Base-by-base conservation (phyloP, 176 grass and related monocot species). In the Elymus sibiricus region DNA sequence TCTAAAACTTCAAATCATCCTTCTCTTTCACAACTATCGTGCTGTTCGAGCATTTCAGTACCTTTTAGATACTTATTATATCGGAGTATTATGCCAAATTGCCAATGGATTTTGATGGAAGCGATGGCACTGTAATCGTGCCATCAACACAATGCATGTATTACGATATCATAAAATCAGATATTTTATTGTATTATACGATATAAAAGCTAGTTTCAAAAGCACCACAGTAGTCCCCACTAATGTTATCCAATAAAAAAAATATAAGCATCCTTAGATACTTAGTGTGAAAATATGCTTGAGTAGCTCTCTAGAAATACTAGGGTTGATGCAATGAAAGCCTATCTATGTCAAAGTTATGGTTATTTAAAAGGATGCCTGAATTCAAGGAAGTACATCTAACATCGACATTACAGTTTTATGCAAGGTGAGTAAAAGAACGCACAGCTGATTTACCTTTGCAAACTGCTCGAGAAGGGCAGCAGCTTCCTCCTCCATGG, bases 401-500 rank as follows among this genome's bases (percentile, higher is more conserved):
- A 12, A 35, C 42, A 24, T 49, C 8, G 22, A 59, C 5, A 56
- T 9, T 65, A 40, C 2, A 46, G 65, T 72, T 65, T 74, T 49
- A 76, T 62, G 43, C 15, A 25, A 79, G 43, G 26, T 34, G 26
- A 15, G 37, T 22, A 34, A 60, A 84, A 79, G 25, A 35, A 80
- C 6, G 6, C 2, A 11, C 29, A 64, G 47, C 4, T 46, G 19
- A 31, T n/a, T 82, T 92, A 96, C 97, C 97, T 91, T 93, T 27
- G 88, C 82, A 65, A 96, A 91, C 69, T 94, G 69, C 56, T 94
- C 87, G 38, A 99, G 77, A 82, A 96, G 88, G 49, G 76, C 40
- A 75, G 83, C 82, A 83, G 79, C 88, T 93, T 99, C 90, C 77
- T 96, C 90, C 84, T 96, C 92, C 0, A 87, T 80, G 0, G 84